phyloP scores from a whole-genome alignment of 805 yeast species.

The Saturnispora diversa region DNA sequence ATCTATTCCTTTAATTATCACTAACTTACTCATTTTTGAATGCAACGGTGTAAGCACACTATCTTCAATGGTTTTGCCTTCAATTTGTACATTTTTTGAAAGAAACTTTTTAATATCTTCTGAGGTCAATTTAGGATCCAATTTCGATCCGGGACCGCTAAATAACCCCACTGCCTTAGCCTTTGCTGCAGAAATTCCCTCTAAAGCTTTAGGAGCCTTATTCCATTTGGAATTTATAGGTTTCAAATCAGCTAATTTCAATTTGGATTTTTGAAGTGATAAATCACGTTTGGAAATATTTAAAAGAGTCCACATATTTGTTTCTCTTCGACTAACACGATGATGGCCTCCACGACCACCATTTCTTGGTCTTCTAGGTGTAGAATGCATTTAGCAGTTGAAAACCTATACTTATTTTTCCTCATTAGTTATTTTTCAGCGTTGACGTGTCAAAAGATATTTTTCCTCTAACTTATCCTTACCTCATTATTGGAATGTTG shows the following conservation, averaged over 20 bases:
- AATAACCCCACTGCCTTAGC: slow-evolving; percentile 77
- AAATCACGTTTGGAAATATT: slow-evolving; percentile 3
- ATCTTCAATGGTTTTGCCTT: slow-evolving; percentile 4
- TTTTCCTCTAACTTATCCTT: not conserved
- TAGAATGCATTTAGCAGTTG: not conserved
- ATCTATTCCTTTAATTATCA: slow-evolving; percentile 22
- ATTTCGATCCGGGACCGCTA: slow-evolving; percentile 54
- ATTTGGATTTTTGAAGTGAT: not conserved
- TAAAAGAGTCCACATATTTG: slow-evolving; percentile 1
- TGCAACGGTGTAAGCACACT: slow-evolving; percentile 19
- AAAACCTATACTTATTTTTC: not conserved
- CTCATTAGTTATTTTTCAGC: not conserved
- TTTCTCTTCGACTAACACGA: not conserved
- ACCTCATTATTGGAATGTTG: not conserved
- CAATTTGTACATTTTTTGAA: not conserved
- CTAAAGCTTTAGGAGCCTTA: slow-evolving; percentile 58
- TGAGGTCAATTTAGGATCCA: slow-evolving; percentile 3
- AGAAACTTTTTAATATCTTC: slow-evolving; percentile 8
- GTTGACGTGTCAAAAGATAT: slow-evolving; percentile 3
- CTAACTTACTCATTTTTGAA: slow-evolving; percentile 22
- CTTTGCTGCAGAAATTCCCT: slow-evolving; percentile 61
- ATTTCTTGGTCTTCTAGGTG: slow-evolving; percentile 3
- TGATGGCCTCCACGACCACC: slow-evolving; percentile 5
- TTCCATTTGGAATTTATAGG: slow-evolving; percentile 60
- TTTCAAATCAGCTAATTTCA: slow-evolving; percentile 39